Base-by-base conservation (phyloP, 23 red algal genomes). In the Gracilaria vermiculophylla region DNA sequence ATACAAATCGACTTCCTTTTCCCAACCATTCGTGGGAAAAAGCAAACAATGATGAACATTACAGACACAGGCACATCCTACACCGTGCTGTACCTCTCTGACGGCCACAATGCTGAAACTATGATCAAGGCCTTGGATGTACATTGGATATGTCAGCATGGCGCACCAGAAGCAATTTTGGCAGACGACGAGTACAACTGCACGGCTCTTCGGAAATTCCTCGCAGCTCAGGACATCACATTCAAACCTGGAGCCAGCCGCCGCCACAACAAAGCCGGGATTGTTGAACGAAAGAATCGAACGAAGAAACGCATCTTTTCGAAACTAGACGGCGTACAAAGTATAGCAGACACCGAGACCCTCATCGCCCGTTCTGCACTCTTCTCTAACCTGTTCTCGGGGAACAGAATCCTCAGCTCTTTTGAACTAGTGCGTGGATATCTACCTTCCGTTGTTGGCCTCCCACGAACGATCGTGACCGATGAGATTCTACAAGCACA, bases 341-440 rank as follows among this genome's bases (percentile, higher is more conserved):
- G 37, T 23, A 70, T 17, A 33, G 36, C 40, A 23, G 31, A 58
- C 80, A 47, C 56, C 5, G 5, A 85, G 17, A 47, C 27, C 28
- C 41, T 69, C 1, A 19, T 85, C 2, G 16, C 56, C 2, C 16
- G 43, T 29, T 56, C 80, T 51, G 56, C 31, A 24, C 69, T 85
- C 49, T 57, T 85, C 8, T 85, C 27, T 9, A 85, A 69, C 37
- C 42, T 85, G 2, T 85, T 85, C 42, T 85, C 55, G 5, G 78
- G 78, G 3, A 44, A 19, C 58, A 42, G 28, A 15, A 17, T 82
- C 8, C 55, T 82, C 31, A 82, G 31, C 10, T 82, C 54, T 33
- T 82, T 82, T 33, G 53, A 82, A 31, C 78, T 82, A 11, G 78
- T 82, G 20, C 51, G 78, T 29, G 78, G 78, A 5, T 65, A 82